Percentiles rank a stretch among this genome's conserved stretches.
phyloP scores from a whole-genome alignment of 164 flowering plant genomes.

The Chimonanthus praecox region DNA sequence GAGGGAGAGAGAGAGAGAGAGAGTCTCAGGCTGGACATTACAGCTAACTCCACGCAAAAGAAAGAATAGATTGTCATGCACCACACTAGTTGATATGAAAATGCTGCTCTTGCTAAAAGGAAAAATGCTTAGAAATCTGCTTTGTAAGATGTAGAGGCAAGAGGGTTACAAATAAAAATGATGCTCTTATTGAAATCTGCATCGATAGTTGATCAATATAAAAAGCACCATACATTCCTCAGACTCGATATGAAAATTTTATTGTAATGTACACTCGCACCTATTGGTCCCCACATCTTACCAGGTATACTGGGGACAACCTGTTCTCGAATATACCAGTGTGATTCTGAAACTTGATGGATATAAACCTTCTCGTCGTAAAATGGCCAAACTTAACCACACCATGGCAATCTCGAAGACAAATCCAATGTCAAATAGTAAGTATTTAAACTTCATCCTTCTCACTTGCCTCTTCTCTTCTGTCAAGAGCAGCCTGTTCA shows the following conservation, averaged over 20 bases:
- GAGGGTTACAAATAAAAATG: background rate
- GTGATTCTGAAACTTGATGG: background rate
- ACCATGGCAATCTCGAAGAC: background rate
- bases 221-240: background rate
- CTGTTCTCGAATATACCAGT: background rate
- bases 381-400: background rate
- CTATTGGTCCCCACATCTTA: background rate
- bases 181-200: background rate
- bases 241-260: background rate
- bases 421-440: background rate
- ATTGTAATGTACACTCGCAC: background rate
- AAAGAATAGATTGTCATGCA: too few relatives aligned
- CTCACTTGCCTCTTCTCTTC: background rate
- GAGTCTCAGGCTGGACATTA: too few relatives aligned
- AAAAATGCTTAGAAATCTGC: too few relatives aligned
- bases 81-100: too few relatives aligned
- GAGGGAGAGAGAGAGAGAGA: too few relatives aligned
- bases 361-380: background rate
- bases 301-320: background rate
- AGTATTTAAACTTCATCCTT: background rate
- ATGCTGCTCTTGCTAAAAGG: too few relatives aligned
- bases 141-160: background rate
- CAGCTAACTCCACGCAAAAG: too few relatives aligned
- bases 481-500: background rate
- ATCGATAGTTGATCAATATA: background rate